Evolutionary conservation across 257 asterid species (phyloP), one percentile per base, ranked within the genome.

Genomic region (Capsicum chinense): DNA sequence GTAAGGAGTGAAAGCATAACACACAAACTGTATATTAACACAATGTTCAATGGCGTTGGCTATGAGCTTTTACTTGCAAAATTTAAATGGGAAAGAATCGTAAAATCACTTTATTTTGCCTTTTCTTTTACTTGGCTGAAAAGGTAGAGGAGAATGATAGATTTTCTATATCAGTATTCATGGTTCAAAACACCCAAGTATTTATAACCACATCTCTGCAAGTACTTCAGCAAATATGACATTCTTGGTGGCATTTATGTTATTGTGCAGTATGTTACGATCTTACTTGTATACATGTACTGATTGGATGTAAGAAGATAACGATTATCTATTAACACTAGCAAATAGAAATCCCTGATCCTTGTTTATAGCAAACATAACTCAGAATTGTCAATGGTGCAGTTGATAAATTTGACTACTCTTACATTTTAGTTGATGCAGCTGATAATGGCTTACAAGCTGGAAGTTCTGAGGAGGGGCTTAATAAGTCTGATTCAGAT

Each of bases 401-500:
- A 62, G 47, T 19, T 3, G 44, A 1, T 44, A 81, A 62, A 42
- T 62, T 50, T 52, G 47, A 81, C 42, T 4, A 44, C 8, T 42
- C 42, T 62, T 62, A 13, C 5, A 37, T 62, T 81, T 48, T 62
- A 67, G 68, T 47, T 58, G 79, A 73, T 82, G 82, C 84, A 87
- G 92, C 83, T 52, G 91, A 85, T 48, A 86, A 54, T 16, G 83
- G 63, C 50, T 62, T 71, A 21, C 42, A 54, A 10, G 89, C 60
- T 74, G 62, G 33, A 81, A 83, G 84, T 44, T 44, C 90, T 15
- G 86, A 80, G 0, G 85, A 82, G 69, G 88, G 68, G 62, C 14
- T 83, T 5, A 87, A 79, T n/a, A 85, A 69, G 39, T 79, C 92
- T 13, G 82, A 85, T 9, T 74, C 81, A 50, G 86, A 85, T 4